Base-by-base conservation (phyloP, 441 rosid genomes). In the Syzygium malaccense region DNA sequence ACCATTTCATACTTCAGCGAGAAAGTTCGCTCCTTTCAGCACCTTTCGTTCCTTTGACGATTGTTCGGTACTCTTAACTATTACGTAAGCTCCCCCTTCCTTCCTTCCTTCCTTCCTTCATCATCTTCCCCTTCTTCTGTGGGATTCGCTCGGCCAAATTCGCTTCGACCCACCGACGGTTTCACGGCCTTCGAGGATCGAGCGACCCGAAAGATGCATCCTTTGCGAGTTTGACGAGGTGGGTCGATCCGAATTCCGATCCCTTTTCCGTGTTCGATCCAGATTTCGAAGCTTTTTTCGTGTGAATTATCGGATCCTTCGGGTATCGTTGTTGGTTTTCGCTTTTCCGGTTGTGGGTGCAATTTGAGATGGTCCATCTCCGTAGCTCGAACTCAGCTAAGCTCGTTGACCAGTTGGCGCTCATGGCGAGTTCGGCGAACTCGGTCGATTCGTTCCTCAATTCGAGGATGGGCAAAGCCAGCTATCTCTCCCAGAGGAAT, bases 351-450 rank as follows among this genome's bases (percentile, higher is more conserved):
- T 88, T 87, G 86, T 91, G 94, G 90, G 89, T 92, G 91, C 62
- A 91, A 90, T 90, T 89, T 95, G 98, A 96, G 92, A 96, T 97
- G 98, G 96, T 95, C 94, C 90, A 92, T 95, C 87, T 92, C 91
- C 96, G 92, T 87, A 96, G 90, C 95, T 95, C 96, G 87, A 94
- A 95, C 91, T 94, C 98, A 92, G 94, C 96, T 93, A 92, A 93
- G 91, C 92, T 95, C 90, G 93, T 94, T 90, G 96, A 96, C 95
- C 96, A 94, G 91, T 94, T 92, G 62, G 54, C 92, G 60, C 85
- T 86, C 92, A 96, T 95, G 97, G 93, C 95, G 32, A 94, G 93
- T 91, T 91, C 92, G 86, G 89, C 90, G 90, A 92, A 90, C 90
- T 93, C 97, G 28, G 68, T 86, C 90, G 95, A 93, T 88, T 88